Conservation (phyloP, 75 land plant species). For the Picea glauca region DNA sequence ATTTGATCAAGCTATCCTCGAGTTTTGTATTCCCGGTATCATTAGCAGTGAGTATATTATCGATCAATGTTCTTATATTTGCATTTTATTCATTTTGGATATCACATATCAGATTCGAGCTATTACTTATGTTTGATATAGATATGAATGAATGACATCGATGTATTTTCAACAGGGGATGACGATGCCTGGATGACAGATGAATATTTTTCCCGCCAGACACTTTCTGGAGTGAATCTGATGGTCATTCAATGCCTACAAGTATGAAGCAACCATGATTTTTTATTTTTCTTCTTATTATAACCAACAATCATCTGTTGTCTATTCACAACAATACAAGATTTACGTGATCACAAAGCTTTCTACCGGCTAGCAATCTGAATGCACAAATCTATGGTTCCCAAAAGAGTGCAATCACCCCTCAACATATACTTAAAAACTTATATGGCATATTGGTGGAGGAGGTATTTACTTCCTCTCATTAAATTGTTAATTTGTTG, state of each 20-base stretch:
- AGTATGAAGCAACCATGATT: neutral
- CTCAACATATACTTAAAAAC: slow-evolving; percentile 14
- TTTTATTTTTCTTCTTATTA: no score
- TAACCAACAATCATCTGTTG: no score
- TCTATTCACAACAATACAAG: no score
- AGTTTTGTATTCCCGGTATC: slow-evolving; percentile 2
- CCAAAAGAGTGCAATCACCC: neutral
- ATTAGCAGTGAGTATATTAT: neutral
- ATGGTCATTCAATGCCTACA: slow-evolving; percentile 17
- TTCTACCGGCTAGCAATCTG: neutral
- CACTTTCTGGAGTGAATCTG: slow-evolving; percentile 29
- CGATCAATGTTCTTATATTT: neutral
- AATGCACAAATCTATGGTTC: slow-evolving; percentile 10
- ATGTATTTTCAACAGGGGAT: neutral
- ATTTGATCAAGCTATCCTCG: neutral
- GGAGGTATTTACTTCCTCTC: slow-evolving; percentile 6
- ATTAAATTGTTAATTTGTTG: slow-evolving; percentile 35
- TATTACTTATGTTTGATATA: neutral
- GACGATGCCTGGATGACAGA: slow-evolving; percentile 24
- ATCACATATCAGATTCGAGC: no score
- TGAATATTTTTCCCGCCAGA: slow-evolving; percentile 34
- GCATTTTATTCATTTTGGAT: no score
- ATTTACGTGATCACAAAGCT: no score
- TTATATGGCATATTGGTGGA: slow-evolving; percentile 18
- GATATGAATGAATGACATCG: neutral